Conservation (phyloP, 2,329 filamentous ascomycete species). For the Trichoderma polysporum region DNA sequence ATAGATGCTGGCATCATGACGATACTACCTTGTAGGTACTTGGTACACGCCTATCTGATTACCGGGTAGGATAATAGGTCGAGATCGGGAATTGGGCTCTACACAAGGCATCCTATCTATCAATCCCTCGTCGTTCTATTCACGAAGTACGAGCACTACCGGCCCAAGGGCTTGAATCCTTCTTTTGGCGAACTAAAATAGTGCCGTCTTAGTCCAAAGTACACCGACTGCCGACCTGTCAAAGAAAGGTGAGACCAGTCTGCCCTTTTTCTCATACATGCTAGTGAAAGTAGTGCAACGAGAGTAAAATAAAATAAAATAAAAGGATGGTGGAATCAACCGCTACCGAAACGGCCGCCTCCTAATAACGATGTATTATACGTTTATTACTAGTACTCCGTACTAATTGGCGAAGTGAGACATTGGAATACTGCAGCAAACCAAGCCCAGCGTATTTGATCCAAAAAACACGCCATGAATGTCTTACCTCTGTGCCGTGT, state of each 20-base stretch:
- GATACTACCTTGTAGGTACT: background rate
- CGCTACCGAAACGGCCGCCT: background rate
- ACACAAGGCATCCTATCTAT: background rate
- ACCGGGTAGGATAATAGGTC: background rate
- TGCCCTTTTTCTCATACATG: background rate
- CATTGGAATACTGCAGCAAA: background rate
- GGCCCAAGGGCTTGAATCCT: background rate
- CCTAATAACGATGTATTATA: background rate
- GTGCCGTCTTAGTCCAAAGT: background rate
- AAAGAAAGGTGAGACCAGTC: background rate
- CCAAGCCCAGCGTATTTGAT: background rate
- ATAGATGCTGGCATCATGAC: background rate
- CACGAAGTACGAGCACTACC: background rate
- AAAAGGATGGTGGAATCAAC: background rate
- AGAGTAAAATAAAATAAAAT: background rate
- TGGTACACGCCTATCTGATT: background rate
- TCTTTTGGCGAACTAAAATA: background rate
- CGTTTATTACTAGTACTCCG: background rate
- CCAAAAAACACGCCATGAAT: background rate
- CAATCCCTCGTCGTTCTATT: background rate
- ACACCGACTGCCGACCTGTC: constrained; percentile 15
- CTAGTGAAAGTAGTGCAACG: background rate
- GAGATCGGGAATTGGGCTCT: background rate
- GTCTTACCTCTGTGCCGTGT: background rate
- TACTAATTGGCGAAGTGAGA: background rate